Evolutionary conservation across 2,329 filamentous ascomycete species (phyloP).

Genomic region (Fusarium haematococcum): DNA sequence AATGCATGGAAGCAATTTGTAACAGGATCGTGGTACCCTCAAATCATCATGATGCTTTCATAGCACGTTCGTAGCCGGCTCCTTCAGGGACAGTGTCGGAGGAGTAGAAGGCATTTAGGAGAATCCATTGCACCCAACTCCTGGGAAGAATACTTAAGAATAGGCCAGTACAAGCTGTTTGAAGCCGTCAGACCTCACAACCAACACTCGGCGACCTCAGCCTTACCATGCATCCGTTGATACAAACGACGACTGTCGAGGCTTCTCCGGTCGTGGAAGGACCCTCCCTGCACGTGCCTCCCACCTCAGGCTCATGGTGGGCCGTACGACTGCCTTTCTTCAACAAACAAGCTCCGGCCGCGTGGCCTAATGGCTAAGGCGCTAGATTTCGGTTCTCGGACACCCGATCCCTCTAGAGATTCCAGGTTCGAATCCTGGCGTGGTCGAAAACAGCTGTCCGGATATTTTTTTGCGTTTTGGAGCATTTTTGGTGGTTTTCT

Average conservation of each 20-base stretch:
- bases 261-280: background rate
- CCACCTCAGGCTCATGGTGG: background rate
- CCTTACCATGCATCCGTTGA: background rate
- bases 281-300: background rate
- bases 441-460: conserved; percentile 40
- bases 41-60: background rate
- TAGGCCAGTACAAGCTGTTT: background rate
- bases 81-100: background rate
- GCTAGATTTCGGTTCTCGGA: conserved; percentile 50
- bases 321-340: background rate
- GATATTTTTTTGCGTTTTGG: background rate
- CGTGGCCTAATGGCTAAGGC: conserved; percentile 53
- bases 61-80: background rate
- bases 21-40: background rate
- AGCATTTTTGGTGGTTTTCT: background rate
- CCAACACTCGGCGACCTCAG: background rate
- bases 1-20: background rate
- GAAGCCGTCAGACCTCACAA: background rate
- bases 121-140: background rate
- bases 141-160: background rate
- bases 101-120: background rate
- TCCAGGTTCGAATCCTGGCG: conserved; percentile 53
- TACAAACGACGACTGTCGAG: background rate
- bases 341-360: conserved; percentile 39
- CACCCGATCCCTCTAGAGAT: conserved; percentile 47